Evolutionary conservation across 306 rosid genomes (phyloP).

Genomic region (Parietaria judaica): DNA sequence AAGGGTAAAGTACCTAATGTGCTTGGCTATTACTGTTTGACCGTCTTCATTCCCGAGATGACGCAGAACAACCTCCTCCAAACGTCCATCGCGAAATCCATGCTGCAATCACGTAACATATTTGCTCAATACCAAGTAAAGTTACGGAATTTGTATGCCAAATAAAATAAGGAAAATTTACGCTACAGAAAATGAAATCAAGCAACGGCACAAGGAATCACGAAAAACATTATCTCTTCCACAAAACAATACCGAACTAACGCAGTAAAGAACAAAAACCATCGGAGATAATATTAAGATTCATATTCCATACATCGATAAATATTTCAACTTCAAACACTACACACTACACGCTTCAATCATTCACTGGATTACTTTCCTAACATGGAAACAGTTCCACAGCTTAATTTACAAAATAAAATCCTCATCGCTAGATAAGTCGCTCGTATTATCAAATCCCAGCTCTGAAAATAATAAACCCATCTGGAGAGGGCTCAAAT

Average conservation of each 20-base stretch:
- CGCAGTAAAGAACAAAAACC: not conserved
- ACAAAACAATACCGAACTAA: not conserved
- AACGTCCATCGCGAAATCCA: conserved; percentile 72
- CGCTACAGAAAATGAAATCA: not conserved
- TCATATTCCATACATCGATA: not conserved
- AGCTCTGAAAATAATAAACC: conserved; percentile 23
- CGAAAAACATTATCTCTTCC: not conserved
- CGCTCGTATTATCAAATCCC: conserved; percentile 22
- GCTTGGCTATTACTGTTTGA: conserved; percentile 64
- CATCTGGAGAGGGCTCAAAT: conserved; percentile 23
- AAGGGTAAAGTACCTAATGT: conserved; percentile 48
- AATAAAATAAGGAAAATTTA: not conserved
- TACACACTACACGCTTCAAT: conserved; percentile 11
- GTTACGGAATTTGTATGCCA: not conserved
- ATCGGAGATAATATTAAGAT: conserved; percentile 2
- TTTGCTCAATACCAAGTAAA: conserved; percentile 14
- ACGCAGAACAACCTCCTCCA: conserved; percentile 71
- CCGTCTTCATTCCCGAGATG: conserved; percentile 95
- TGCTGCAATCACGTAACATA: conserved; percentile 51
- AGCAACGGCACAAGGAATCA: not conserved
- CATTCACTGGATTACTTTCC: conserved; percentile 12
- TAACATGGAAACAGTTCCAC: conserved; percentile 12
- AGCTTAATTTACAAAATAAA: conserved; percentile 16
- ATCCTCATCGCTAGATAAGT: conserved; percentile 37
- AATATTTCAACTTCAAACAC: conserved; percentile 1